Evolutionary conservation across 2,329 filamentous ascomycete genomes (phyloP).

Genomic region (Beauveria asiatica): DNA sequence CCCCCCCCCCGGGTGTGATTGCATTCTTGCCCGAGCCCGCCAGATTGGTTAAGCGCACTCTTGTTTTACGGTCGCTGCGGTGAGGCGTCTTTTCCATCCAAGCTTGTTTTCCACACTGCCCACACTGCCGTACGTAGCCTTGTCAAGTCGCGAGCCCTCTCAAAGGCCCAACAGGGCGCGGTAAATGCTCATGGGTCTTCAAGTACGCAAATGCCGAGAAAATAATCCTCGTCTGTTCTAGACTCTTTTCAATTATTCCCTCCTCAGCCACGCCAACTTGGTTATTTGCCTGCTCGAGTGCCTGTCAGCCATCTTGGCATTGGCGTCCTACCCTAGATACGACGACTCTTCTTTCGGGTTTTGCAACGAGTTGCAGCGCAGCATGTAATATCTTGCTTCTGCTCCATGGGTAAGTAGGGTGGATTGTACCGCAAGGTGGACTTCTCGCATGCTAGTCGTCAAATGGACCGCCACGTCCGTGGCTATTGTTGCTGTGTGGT

Average conservation of each 20-base stretch:
- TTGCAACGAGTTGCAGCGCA: too few relatives aligned
- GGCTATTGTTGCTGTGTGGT: too few relatives aligned
- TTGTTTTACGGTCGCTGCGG: constrained; percentile 1
- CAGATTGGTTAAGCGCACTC: constrained; percentile 2
- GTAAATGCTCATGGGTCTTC: not conserved
- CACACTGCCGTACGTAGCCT: not conserved
- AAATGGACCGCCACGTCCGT: too few relatives aligned
- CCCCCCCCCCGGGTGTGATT: not conserved
- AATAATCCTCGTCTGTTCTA: too few relatives aligned
- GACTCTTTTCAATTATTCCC: not conserved
- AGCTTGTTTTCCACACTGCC: not conserved
- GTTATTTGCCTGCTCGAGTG: not conserved
- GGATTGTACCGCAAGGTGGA: too few relatives aligned
- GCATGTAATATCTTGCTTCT: too few relatives aligned
- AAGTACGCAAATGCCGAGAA: not conserved
- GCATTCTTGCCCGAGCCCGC: constrained; percentile 4
- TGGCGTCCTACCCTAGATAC: not conserved
- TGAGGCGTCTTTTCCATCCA: constrained; percentile 8
- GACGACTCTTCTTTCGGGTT: too few relatives aligned
- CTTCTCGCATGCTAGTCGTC: too few relatives aligned
- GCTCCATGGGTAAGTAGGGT: too few relatives aligned
- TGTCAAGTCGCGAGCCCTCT: not conserved
- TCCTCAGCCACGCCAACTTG: not conserved
- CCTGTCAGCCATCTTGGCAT: not conserved
- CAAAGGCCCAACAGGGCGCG: not conserved